Conservation (phyloP, 176 grass and related monocot genomes). For the Thinopyrum elongatum region DNA sequence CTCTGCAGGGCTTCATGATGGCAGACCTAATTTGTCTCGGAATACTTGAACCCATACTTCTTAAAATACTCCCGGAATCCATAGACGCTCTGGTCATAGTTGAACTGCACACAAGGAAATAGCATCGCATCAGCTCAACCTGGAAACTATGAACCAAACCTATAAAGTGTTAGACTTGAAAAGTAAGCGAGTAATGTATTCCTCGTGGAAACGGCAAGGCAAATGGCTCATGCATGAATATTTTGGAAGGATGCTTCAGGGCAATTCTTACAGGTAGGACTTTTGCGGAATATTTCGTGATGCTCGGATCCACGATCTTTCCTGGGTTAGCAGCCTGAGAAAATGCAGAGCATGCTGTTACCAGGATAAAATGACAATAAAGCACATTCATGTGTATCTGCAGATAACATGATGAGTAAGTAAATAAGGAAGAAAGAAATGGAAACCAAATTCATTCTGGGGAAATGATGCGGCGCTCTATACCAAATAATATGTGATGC, state of each 20-base stretch:
- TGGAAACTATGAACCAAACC: neutral
- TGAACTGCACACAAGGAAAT: constrained; percentile 53
- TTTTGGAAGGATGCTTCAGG: neutral
- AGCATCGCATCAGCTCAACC: neutral
- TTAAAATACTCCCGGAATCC: constrained; percentile 88
- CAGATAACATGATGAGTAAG: neutral
- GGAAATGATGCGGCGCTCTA: neutral
- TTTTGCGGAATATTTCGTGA: constrained; percentile 85
- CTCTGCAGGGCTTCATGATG: neutral
- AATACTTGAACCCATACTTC: constrained; percentile 62
- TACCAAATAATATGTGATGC: neutral
- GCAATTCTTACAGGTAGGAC: constrained; percentile 76
- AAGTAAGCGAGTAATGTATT: neutral
- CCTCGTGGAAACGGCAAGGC: neutral
- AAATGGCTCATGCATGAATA: neutral
- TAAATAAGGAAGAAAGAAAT: neutral
- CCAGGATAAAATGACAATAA: neutral
- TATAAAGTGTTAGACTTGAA: neutral
- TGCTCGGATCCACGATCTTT: constrained; percentile 58
- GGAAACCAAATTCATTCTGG: neutral
- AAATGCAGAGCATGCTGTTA: constrained; percentile 9
- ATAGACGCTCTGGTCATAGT: constrained; percentile 78
- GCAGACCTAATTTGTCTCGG: constrained; percentile 42
- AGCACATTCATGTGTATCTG: neutral
- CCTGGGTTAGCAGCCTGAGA: constrained; percentile 60